Conservation (phyloP, 352 stramenopile species). For the Globisporangium nunn region DNA sequence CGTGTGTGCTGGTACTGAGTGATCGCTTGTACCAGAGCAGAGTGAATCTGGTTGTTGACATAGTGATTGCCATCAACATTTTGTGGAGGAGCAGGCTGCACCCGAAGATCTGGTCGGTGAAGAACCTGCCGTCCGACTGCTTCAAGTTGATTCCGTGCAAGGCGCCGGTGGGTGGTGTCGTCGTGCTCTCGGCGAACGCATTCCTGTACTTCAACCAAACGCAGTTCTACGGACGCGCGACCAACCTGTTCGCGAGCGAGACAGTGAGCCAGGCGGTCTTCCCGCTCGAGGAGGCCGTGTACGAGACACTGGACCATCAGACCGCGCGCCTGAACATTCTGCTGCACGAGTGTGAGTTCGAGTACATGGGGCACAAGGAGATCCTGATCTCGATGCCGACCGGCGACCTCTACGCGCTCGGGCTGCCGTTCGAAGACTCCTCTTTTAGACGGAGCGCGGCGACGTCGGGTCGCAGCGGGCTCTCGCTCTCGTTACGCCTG, state of each 20-base stretch:
- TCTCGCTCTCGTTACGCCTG: slow-evolving; percentile 46
- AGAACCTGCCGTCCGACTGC: slow-evolving; percentile 75
- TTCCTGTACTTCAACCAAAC: slow-evolving; percentile 88
- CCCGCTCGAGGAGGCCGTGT: slow-evolving; percentile 52
- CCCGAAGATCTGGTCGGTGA: slow-evolving; percentile 82
- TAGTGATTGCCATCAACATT: too few relatives aligned
- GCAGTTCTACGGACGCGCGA: slow-evolving; percentile 69
- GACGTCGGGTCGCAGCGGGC: slow-evolving; percentile 8
- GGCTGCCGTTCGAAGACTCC: slow-evolving; percentile 50
- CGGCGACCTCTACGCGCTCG: slow-evolving; percentile 60
- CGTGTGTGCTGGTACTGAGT: neutral
- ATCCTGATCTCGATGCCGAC: slow-evolving; percentile 51
- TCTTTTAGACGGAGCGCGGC: slow-evolving; percentile 24
- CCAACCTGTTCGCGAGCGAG: slow-evolving; percentile 65
- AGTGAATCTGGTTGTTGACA: too few relatives aligned
- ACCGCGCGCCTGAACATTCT: slow-evolving; percentile 46
- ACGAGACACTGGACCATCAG: slow-evolving; percentile 46
- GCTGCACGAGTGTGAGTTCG: slow-evolving; percentile 61
- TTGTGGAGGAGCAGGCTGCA: slow-evolving; percentile 33
- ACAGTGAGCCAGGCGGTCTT: slow-evolving; percentile 72
- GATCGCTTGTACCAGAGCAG: too few relatives aligned
- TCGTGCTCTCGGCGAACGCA: slow-evolving; percentile 73
- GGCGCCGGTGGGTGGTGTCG: slow-evolving; percentile 59
- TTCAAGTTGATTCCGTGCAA: slow-evolving; percentile 69
- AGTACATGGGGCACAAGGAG: slow-evolving; percentile 66